A percentile compares a stretch with the other conserved stretches of the same genome.
Conservation (phyloP, 345 rosid genomes). For the Eucalyptus marginata region DNA sequence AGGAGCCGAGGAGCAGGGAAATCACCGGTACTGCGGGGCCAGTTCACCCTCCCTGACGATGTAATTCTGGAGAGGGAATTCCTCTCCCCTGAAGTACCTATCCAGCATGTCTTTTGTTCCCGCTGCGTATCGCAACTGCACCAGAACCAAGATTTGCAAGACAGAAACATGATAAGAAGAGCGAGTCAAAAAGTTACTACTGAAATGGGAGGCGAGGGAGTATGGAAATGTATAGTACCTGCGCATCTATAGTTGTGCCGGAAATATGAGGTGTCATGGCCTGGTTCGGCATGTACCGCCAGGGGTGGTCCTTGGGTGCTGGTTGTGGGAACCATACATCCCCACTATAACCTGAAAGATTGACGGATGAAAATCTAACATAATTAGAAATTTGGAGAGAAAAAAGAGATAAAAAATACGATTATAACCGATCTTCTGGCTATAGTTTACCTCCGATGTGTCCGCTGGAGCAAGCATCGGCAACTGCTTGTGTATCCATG, state of each 20-base stretch:
- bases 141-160: not conserved
- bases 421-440: not conserved
- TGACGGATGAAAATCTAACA: not conserved
- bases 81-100: slow-evolving; percentile 84
- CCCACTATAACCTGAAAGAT: slow-evolving; percentile 73
- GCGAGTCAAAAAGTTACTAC: not conserved
- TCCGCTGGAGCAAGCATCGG: slow-evolving; percentile 69
- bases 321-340: slow-evolving; percentile 97
- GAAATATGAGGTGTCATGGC: slow-evolving; percentile 99
- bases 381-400: not conserved
- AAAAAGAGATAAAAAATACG: not conserved
- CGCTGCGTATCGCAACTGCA: slow-evolving; percentile 80
- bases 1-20: not conserved
- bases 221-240: slow-evolving; percentile 19
- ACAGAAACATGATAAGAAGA: not conserved
- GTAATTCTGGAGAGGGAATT: slow-evolving; percentile 65
- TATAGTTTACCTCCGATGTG: slow-evolving; percentile 55
- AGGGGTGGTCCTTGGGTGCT: slow-evolving; percentile 95
- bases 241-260: slow-evolving; percentile 94
- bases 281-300: slow-evolving; percentile 99
- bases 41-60: slow-evolving; percentile 79
- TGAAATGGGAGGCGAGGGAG: not conserved
- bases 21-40: slow-evolving; percentile 72
- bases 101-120: slow-evolving; percentile 93
- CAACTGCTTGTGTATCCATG: slow-evolving; percentile 87